Base-by-base conservation (phyloP, 2,329 filamentous ascomycete species). In the Calonectria naviculata region DNA sequence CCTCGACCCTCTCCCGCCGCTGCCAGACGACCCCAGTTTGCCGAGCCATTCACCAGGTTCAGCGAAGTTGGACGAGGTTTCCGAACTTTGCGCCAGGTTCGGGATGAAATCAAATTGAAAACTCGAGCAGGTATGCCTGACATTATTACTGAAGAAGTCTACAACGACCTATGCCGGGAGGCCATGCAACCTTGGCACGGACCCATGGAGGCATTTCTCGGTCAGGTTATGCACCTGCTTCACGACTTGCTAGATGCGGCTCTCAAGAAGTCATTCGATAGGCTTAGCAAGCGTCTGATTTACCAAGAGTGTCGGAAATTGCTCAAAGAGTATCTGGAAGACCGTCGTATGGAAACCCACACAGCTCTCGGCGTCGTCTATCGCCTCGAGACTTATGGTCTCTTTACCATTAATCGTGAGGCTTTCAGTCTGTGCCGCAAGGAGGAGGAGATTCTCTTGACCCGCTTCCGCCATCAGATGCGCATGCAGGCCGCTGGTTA, bases 61-160 rank as follows among this genome's bases (percentile, higher is more conserved):
- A 80, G 77, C 13, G 76, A 79, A 1, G 74, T 85, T 7, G 85
- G 85, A 0, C 80, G 83, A 4, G 78, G 82, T 0, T 85, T 86
- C 5, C 83, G 87, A 36, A 87, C 86, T 0, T 82, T 91, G 3
- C 80, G 81, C 4, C 82, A 87, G 42, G 89, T 94, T 1, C 86
- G 88, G 0, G 80, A 84, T 0, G 86, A 91, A 13, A 91, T 93
- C 17, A 81, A 84, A 21, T 81, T 84, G 5, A 89, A 89, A 15
- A 88, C 87, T 29, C 85, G 85, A 21, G 87, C 89, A 0, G 91
- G 91, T 0, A 85, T 91, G 74, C 90, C 90, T 0, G 87, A 88
- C 8, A 85, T 91, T 0, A 88, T 90, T 0, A 88, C 91, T 0
- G 87, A 89, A 0, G 88, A 89, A 42, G 90, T 93, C 0, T 90